Evolutionary conservation across 768 basidiomycete genomes (phyloP).

Genomic region (Tulasnella sp.): DNA sequence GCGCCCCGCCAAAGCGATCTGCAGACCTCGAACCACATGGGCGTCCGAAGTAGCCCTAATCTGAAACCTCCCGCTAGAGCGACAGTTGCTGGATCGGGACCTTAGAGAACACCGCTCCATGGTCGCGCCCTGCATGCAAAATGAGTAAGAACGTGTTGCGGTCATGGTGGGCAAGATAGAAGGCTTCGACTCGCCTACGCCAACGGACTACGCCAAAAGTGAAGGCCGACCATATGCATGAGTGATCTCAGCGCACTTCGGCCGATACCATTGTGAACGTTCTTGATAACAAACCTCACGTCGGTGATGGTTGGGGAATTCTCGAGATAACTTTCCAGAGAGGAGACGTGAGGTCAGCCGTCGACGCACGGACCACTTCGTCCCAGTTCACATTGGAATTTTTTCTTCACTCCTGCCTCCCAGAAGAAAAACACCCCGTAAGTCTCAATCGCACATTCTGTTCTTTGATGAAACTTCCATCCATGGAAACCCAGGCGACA

Average conservation of each 20-base stretch:
- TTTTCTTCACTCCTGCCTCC: background rate
- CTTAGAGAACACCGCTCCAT: background rate
- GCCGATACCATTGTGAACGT: background rate
- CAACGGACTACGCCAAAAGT: background rate
- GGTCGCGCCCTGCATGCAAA: background rate
- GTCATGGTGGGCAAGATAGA: background rate
- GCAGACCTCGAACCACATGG: conserved; percentile 10
- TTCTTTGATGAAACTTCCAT: background rate
- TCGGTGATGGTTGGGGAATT: background rate
- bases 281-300: background rate
- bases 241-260: background rate
- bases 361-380: background rate
- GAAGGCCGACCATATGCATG: background rate
- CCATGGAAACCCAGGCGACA: conserved; percentile 8
- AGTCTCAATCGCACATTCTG: background rate
- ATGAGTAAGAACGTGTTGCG: background rate
- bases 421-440: background rate
- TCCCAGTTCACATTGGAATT: background rate
- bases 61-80: background rate
- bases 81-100: background rate
- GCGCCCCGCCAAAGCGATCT: background rate
- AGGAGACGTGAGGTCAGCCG: background rate
- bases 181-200: background rate
- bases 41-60: background rate
- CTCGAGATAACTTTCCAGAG: background rate